Evolutionary conservation across 2,329 filamentous ascomycete species (phyloP), one percentile per base, ranked within the genome.

Genomic region (Epichloe festucae): DNA sequence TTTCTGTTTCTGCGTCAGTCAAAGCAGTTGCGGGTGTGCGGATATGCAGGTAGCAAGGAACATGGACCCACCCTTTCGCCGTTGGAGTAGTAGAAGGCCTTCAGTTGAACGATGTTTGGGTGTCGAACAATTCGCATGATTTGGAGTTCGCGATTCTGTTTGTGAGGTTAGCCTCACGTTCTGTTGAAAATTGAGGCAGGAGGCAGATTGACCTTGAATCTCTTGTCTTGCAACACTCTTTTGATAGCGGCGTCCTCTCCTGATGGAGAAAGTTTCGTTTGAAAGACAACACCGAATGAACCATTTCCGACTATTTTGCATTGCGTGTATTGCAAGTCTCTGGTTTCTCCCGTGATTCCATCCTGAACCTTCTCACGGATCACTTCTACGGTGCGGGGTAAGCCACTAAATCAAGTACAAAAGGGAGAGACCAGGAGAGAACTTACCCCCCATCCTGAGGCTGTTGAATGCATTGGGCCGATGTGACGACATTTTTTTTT

Each of bases 291-390:
- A 58, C 93, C 93, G 62, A 98, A 98, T 38, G 91, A 97, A 60
- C 93, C 93, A 73, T 98, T 98, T 68, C 93, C 93, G 47, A 98
- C 93, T 64, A 98, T 97, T 75, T 98, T 98, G 77, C 91, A 97
- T 69, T 97, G 93, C 52, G 93, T 97, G 71, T 98, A 98, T 69
- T 95, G 89, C 73, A 98, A 82, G 64, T 98, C 93, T 70, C 88
- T 85, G 63, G 89, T 95, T 70, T 98, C 93, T 63, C 93, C 93
- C 14, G 93, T 98, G 59, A 95, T 76, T 67, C 93, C 93, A 77
- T 98, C 93, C 71, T 98, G 93, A 60, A 98, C 93, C 75, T 95
- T 97, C 74, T 98, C 93, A 68, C 89, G 89, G 68, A 98, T 89
- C 59, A 97, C 87, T 78, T 98, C 93, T 97, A 65, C 27, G 54